phyloP scores from a whole-genome alignment of 2,329 filamentous ascomycete species.

The Colletotrichum costaricense region DNA sequence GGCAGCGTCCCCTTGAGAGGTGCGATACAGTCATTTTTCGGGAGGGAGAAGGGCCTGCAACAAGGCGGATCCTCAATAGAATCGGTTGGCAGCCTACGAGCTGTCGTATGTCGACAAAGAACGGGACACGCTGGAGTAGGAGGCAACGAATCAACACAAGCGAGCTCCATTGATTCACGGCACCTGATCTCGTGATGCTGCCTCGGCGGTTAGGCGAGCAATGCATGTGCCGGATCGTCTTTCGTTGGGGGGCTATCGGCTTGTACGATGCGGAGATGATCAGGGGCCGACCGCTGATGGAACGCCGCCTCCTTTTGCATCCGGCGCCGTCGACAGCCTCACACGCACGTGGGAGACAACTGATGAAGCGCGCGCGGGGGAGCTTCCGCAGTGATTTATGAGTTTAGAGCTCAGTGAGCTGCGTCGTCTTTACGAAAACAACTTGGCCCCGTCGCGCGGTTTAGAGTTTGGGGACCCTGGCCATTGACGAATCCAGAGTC shows the following conservation, averaged over 20 bases:
- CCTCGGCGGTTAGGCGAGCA: conserved; percentile 26
- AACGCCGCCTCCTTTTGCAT: neutral
- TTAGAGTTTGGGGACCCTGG: conserved; percentile 25
- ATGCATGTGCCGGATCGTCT: neutral
- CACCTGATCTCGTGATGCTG: conserved; percentile 27
- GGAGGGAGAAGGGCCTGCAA: neutral
- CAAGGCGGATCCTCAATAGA: neutral
- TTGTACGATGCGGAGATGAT: neutral
- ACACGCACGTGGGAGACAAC: neutral
- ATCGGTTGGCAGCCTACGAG: neutral
- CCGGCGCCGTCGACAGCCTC: neutral
- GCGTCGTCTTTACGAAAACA: neutral
- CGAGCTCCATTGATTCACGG: conserved; percentile 6
- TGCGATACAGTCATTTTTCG: neutral
- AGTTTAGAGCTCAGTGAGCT: neutral
- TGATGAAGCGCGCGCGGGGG: neutral
- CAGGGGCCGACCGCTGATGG: neutral
- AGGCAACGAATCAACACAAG: conserved; percentile 10
- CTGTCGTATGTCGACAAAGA: conserved; percentile 13
- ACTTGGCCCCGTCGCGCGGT: neutral
- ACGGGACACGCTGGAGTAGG: neutral
- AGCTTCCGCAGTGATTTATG: neutral
- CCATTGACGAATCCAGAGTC: neutral
- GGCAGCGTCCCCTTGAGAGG: neutral
- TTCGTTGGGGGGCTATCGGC: neutral